These are phyloP conservation scores for Alternaria postmessia DNA, from an alignment of 2,329 filamentous ascomycete genomes.

Conservation along the genomic window DNA sequence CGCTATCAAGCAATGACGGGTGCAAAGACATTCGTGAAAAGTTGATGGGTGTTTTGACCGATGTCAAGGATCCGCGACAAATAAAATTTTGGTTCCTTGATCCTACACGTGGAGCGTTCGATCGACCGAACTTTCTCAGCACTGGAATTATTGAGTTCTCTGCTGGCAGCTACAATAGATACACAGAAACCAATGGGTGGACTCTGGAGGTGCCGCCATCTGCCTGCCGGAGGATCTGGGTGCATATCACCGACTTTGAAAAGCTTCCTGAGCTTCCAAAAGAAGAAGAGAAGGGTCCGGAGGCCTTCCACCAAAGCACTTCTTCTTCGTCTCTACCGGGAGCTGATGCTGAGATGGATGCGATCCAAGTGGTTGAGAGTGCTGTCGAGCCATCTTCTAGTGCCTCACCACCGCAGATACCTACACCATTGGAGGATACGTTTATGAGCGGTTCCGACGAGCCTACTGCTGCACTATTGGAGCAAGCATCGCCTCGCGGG, in stretches of 20 bases:
- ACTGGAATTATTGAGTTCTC: conserved; percentile 46
- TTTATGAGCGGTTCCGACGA: conserved; percentile 52
- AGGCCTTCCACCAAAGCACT: not conserved
- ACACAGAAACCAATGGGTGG: conserved; percentile 37
- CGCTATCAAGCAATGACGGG: conserved; percentile 34
- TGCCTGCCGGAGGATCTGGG: conserved; percentile 44
- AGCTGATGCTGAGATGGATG: not conserved
- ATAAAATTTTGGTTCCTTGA: conserved; percentile 53
- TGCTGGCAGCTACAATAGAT: conserved; percentile 39
- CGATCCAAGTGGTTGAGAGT: conserved; percentile 7
- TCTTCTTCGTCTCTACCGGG: not conserved
- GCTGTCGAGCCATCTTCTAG: conserved; percentile 4
- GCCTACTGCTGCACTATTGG: conserved; percentile 7
- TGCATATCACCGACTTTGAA: conserved; percentile 42
- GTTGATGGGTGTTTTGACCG: conserved; percentile 34
- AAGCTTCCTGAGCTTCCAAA: conserved; percentile 42
- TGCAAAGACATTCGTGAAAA: conserved; percentile 43
- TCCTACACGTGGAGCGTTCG: conserved; percentile 37
- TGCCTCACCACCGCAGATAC: conserved; percentile 14
- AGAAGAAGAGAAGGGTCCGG: conserved; percentile 11
- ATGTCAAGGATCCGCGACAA: conserved; percentile 49
- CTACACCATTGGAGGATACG: conserved; percentile 42
- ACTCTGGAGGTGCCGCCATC: conserved; percentile 31
- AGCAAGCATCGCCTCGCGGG: conserved; percentile 10
- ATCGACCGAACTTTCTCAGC: conserved; percentile 40